Evolutionary conservation across 202 grass and related monocot genomes (phyloP), one percentile per base, ranked within the genome.

Genomic region (Musa balbisiana): DNA sequence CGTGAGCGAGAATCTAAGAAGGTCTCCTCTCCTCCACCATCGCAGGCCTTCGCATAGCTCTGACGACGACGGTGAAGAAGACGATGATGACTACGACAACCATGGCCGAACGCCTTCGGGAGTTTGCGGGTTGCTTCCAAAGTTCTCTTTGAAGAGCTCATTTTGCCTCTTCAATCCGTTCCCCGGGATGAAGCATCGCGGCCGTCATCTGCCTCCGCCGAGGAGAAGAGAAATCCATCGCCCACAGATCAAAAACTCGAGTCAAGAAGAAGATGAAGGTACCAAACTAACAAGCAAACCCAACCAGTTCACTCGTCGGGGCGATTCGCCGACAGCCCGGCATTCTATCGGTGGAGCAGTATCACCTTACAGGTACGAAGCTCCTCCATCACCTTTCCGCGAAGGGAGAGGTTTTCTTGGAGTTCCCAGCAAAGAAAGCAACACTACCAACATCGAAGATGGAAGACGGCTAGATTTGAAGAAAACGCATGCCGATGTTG

Each of bases 51-150:
- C 16, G 11, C 11, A 11, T 5, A 53, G 21, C 1, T 53, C 19
- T 43, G 79, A 67, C 1, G 55, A 50, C 76, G 69, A 59, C 10
- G 79, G 67, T 54, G 77, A 84, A 2, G 79, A 86, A 2, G 81
- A 85, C 0, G 85, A 90, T 16, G 87, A 77, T n/a, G 89, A 90
- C 10, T 86, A 74, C 19, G 85, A 85, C 17, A 86, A 82, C 60
- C 79, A 83, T 8, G 75, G 88, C 11, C 75, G 81, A 11, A 84
- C 88, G 60, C 71, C 84, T 13, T 88, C 87, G 51, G 90, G 89
- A 58, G 95, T 87, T 0, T 99, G 95, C 83, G 91, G 95, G 43
- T 74, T 99, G 79, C 85, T 99, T 26, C 89, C 95, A 51, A 80
- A 78, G 10, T 64, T 99, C 27, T 99, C 91, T 55, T 67, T 85